A percentile compares a stretch with the other conserved stretches of the same genome.
These are phyloP conservation scores for Nicotiana undulata DNA, from an alignment of 257 asterid genomes.

Conservation along the genomic window DNA sequence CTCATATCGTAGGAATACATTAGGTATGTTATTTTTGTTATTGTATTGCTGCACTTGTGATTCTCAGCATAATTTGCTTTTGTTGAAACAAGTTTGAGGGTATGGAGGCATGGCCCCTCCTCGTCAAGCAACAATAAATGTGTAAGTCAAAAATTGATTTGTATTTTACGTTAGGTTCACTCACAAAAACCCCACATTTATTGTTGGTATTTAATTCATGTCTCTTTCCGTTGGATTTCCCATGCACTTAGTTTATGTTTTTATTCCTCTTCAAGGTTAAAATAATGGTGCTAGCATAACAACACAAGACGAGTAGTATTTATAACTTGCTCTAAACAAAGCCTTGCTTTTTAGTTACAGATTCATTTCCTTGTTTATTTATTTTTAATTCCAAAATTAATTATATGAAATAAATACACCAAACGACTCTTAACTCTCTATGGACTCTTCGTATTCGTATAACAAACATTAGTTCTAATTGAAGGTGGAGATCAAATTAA, in stretches of 20 bases:
- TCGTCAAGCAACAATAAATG: background rate
- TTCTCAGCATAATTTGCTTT: background rate
- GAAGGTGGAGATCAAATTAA: too few species aligned
- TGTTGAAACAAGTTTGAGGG: background rate
- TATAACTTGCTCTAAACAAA: background rate
- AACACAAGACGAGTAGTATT: background rate
- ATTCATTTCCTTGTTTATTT: too few species aligned
- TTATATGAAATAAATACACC: too few species aligned
- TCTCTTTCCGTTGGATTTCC: constrained; percentile 1
- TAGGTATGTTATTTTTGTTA: too few species aligned
- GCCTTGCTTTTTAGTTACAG: too few species aligned
- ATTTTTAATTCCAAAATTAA: too few species aligned
- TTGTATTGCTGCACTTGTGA: background rate
- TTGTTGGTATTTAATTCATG: background rate
- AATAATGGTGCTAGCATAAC: background rate
- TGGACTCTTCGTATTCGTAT: too few species aligned
- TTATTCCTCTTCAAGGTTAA: background rate
- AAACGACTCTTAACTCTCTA: too few species aligned
- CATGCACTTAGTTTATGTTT: background rate
- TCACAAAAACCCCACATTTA: background rate
- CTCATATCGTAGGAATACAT: too few species aligned
- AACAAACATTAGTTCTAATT: too few species aligned
- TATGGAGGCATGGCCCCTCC: constrained; percentile 1
- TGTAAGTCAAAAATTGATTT: background rate
- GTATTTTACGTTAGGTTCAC: constrained; percentile 3